Conservation (phyloP, 2,329 filamentous ascomycete genomes). For the Dothiorella sarmentorum region DNA sequence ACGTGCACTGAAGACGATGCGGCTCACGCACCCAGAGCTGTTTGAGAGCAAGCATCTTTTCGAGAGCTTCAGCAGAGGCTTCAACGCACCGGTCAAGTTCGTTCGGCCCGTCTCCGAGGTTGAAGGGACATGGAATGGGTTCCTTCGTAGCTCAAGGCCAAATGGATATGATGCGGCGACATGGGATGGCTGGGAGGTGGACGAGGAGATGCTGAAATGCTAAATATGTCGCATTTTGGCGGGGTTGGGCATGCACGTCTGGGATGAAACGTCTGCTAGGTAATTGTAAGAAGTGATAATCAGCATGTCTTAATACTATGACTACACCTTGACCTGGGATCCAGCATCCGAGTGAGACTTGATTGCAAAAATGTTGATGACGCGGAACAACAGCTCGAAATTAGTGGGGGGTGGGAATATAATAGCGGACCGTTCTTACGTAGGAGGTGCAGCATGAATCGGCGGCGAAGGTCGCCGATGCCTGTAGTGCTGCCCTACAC, state of each 20-base stretch:
- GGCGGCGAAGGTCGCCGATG: too few species aligned
- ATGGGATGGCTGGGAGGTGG: slow-evolving; percentile 48
- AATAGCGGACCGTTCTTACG: too few species aligned
- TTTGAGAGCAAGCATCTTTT: slow-evolving; percentile 49
- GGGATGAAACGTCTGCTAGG: neutral
- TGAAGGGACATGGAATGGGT: slow-evolving; percentile 48
- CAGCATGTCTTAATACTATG: neutral
- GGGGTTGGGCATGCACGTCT: neutral
- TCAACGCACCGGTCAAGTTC: slow-evolving; percentile 46
- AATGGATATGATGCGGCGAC: slow-evolving; percentile 51
- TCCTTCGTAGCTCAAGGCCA: slow-evolving; percentile 47
- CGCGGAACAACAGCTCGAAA: too few species aligned
- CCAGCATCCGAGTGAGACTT: neutral
- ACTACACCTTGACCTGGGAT: neutral
- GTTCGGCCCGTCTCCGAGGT: slow-evolving; percentile 46
- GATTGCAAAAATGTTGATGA: too few species aligned
- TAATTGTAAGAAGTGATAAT: neutral
- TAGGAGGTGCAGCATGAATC: neutral
- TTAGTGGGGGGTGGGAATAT: too few species aligned
- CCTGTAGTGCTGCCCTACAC: too few species aligned
- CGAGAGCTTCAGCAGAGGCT: slow-evolving; percentile 47
- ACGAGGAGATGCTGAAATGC: slow-evolving; percentile 33
- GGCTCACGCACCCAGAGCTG: slow-evolving; percentile 52
- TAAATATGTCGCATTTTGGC: neutral
- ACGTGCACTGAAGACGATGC: slow-evolving; percentile 55